Base-by-base conservation (phyloP, 352 stramenopile genomes). In the Globisporangium middletonii region DNA sequence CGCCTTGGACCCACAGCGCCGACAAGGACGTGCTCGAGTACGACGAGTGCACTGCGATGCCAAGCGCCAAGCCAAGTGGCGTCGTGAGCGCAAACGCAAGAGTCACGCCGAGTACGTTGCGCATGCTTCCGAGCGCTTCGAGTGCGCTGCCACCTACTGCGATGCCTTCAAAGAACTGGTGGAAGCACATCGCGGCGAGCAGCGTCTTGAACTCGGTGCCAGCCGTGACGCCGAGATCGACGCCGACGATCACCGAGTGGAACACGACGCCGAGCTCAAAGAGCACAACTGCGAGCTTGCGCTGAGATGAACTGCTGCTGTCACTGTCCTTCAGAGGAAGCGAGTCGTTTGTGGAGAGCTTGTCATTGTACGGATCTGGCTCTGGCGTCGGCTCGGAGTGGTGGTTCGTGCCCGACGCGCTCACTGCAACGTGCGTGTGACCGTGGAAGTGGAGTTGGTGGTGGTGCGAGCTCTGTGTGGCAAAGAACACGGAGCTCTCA, bases 101-200 rank as follows among this genome's bases (percentile, higher is more conserved):
- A 55, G 71, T 77, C 26, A 87, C 65, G 42, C 72, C 52, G 16
- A 88, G 59, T 0, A 85, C 63, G 18, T 73, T 85, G 8, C 60
- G 55, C 45, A 70, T 57, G 19, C 45, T 71, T 50, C 78, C 61
- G 37, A 86, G 64, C 0, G 73, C 71, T 13, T 60, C 60, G 19
- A 86, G 47, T 12, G 75, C 71, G 49, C 61, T 76, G 45, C 63
- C 70, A 43, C 79, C 68, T 38, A 92, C 70, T 9, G 79, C 73
- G 46, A 89, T 70, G 60, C 77, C 79, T 38, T 88, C 75, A 60
- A 89, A 89, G 62, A 92, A 88, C 62, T 89, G 81, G 59, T 89
- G 77, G 67, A 92, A 86, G 59, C 73, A 77, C 41, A 92, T 68
- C 18, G 77, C 81, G 3, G 64, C 75, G 8, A 92, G 67, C 37